phyloP scores from a whole-genome alignment of 2,329 filamentous ascomycete species.

The Aspergillus sp. region DNA sequence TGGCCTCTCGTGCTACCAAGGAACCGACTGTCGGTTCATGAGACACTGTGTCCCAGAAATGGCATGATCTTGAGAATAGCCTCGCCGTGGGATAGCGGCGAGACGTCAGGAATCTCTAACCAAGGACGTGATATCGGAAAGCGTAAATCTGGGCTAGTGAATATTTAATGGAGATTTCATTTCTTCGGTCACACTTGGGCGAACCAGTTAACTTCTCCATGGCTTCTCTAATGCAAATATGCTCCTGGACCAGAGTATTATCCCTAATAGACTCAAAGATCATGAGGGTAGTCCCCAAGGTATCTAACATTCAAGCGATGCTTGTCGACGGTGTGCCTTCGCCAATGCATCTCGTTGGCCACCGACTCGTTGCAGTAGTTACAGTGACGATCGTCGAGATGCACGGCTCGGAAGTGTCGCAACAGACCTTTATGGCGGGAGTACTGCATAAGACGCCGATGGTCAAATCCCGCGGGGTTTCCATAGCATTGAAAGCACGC shows the following conservation, averaged over 20 bases:
- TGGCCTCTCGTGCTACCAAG: neutral
- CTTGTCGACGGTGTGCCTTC: constrained; percentile 2
- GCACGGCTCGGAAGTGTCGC: neutral
- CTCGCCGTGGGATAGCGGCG: neutral
- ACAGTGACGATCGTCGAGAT: constrained; percentile 1
- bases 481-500: constrained; percentile 5
- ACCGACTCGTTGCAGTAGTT: constrained; percentile 3
- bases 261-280: constrained; percentile 2
- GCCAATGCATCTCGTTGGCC: constrained; percentile 2
- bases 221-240: neutral
- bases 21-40: neutral
- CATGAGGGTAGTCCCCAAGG: constrained; percentile 2
- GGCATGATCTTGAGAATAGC: neutral
- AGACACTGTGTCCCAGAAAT: constrained; percentile 1
- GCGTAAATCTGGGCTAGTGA: neutral
- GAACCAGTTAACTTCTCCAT: neutral
- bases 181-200: neutral
- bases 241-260: constrained; percentile 1
- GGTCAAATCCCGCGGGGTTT: constrained; percentile 1
- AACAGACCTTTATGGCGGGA: constrained; percentile 4
- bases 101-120: neutral
- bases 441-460: constrained; percentile 2
- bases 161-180: neutral
- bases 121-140: neutral
- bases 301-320: constrained; percentile 3